These are phyloP conservation scores for Rhododendron kiyosumense DNA, from an alignment of 148 eudicot species.

Conservation along the genomic window DNA sequence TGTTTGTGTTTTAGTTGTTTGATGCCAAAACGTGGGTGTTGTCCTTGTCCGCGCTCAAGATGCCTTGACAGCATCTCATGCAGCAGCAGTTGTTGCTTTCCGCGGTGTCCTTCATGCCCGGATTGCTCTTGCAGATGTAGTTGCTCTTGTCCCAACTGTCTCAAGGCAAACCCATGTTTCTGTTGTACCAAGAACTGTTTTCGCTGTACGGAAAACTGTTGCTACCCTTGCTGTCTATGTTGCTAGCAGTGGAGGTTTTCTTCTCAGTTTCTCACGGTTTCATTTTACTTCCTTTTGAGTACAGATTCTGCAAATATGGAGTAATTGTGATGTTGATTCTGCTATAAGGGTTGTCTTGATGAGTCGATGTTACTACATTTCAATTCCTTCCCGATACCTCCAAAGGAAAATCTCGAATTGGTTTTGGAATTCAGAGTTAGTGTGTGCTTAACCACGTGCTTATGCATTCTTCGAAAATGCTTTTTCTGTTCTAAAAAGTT, in stretches of 20 bases:
- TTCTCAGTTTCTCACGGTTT: not conserved
- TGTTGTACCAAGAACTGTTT: slow-evolving; percentile 48
- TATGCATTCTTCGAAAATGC: too few relatives aligned
- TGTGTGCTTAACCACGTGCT: not conserved
- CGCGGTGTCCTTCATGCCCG: slow-evolving; percentile 23
- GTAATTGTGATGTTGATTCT: not conserved
- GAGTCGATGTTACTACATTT: not conserved
- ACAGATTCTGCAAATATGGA: not conserved
- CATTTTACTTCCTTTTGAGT: not conserved
- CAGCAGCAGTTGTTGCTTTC: slow-evolving; percentile 21
- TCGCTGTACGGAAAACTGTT: slow-evolving; percentile 44
- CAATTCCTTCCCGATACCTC: not conserved
- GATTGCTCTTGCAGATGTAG: slow-evolving; percentile 24
- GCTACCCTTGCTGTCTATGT: slow-evolving; percentile 36
- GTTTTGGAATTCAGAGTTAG: not conserved
- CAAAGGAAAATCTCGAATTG: not conserved
- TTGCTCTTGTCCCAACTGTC: slow-evolving; percentile 34
- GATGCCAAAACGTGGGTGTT: slow-evolving; percentile 14
- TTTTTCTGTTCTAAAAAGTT: too few relatives aligned
- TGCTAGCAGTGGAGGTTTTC: slow-evolving; percentile 19
- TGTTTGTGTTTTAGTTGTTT: not conserved
- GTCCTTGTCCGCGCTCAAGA: slow-evolving; percentile 32
- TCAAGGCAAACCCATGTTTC: slow-evolving; percentile 33
- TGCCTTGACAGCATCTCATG: slow-evolving; percentile 34
- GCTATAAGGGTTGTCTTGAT: not conserved